A percentile compares a stretch with the other conserved stretches of the same genome.
phyloP scores from a whole-genome alignment of 1,139 yeast genomes.

The Geotrichum cucujoidarum region DNA sequence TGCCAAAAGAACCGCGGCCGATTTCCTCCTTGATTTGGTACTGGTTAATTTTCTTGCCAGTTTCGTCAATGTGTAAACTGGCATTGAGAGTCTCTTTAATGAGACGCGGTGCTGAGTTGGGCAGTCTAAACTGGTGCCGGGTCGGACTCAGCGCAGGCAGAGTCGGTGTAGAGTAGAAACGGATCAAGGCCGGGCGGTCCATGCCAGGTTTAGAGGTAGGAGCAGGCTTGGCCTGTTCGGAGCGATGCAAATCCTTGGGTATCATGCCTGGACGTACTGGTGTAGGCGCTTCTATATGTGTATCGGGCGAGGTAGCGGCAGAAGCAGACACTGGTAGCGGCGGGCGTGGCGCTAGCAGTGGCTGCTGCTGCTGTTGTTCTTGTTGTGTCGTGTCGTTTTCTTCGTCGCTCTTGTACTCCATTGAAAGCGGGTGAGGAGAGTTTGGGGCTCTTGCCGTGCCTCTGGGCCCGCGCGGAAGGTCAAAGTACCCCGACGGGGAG shows the following conservation, averaged over 20 bases:
- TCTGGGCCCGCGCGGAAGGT: conserved; percentile 9
- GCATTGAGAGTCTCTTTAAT: conserved; percentile 41
- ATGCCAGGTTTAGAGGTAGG: neutral
- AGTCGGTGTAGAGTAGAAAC: conserved; percentile 37
- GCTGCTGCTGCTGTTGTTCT: too few species aligned
- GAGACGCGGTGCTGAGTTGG: conserved; percentile 34
- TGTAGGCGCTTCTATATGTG: neutral
- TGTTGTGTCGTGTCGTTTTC: neutral
- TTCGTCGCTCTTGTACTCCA: conserved; percentile 10
- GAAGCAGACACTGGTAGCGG: too few species aligned
- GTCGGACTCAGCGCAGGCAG: conserved; percentile 34
- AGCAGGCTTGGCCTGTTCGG: neutral
- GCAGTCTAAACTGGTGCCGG: conserved; percentile 37
- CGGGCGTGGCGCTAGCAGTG: too few species aligned
- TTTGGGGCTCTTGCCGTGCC: conserved; percentile 1
- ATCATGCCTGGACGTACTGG: neutral
- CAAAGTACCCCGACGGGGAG: conserved; percentile 12
- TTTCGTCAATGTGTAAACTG: conserved; percentile 33
- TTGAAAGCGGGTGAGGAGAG: conserved; percentile 17
- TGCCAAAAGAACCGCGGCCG: conserved; percentile 89
- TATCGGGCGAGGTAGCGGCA: neutral
- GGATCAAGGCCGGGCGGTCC: conserved; percentile 26
- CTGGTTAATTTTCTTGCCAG: conserved; percentile 37
- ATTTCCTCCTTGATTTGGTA: conserved; percentile 60
- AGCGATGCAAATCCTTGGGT: neutral